A percentile compares a stretch with the other conserved stretches of the same genome.
Conservation (phyloP, 2,329 filamentous ascomycete species). For the Samsoniella hepiali region DNA sequence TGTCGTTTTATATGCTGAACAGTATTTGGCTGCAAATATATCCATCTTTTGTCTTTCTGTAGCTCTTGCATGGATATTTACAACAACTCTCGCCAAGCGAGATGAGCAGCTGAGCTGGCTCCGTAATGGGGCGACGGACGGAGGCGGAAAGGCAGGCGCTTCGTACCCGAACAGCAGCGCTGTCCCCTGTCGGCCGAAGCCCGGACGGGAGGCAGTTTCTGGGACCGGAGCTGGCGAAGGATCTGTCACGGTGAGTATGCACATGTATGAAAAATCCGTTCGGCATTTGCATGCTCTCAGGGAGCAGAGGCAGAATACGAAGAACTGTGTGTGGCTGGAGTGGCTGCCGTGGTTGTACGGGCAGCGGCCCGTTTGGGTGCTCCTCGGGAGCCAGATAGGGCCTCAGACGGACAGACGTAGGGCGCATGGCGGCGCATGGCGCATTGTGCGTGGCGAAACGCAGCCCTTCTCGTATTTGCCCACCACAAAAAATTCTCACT, state of each 20-base stretch:
- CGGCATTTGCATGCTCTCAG: too few species aligned
- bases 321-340: too few species aligned
- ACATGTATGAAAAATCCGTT: too few species aligned
- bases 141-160: not conserved
- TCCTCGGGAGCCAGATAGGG: not conserved
- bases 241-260: too few species aligned
- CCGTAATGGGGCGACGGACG: not conserved
- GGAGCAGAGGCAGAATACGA: too few species aligned
- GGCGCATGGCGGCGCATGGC: not conserved
- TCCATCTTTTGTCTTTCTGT: too few species aligned
- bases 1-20: too few species aligned
- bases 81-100: not conserved
- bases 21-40: too few species aligned
- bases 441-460: slow-evolving; percentile 11
- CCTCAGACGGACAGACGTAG: not conserved
- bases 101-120: slow-evolving; percentile 11
- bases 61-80: not conserved
- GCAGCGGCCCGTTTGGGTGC: too few species aligned
- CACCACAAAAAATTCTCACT: slow-evolving; percentile 1
- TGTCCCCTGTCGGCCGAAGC: not conserved
- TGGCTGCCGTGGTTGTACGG: too few species aligned
- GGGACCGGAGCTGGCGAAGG: too few species aligned
- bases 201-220: not conserved
- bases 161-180: too few species aligned
- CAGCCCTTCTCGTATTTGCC: slow-evolving; percentile 7